Base-by-base conservation (phyloP, 192 early-diverging fungal genomes). In the Backusella circina region DNA sequence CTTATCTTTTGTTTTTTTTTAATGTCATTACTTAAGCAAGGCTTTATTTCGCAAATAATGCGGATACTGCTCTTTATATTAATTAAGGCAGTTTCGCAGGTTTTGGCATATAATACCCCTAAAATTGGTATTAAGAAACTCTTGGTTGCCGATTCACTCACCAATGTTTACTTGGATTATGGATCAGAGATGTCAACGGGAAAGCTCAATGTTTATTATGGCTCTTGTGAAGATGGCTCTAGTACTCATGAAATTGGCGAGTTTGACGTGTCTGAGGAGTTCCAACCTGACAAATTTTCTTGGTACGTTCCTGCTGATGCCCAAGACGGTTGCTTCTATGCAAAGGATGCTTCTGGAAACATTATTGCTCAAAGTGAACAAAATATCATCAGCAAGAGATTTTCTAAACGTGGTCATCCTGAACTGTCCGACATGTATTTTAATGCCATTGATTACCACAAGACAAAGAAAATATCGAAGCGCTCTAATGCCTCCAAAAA, bases 361-460 rank as follows among this genome's bases (percentile, higher is more conserved):
- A 26, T 39, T 4, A 54, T 41, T 66, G 68, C 67, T 26, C 57
- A 77, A 35, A 77, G 75, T 66, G 61, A 64, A 15, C 51, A n/a
- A 2, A 35, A 71, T 12, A 31, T 2, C 0, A 51, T 70, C 12
- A 71, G 6, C 6, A 70, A 71, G 18, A 32, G 50, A 5, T 21
- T 70, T 4, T 71, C 67, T 2, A 77, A 77, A 54, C 47, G 75
- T 0, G 75, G 69, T 23, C 61, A 71, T 71, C 69, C 67, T 3
- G 75, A 77, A 13, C 6, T 77, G 1, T 44, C 35, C 3, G 75
- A 30, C 23, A 77, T 77, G 69, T 71, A 64, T 6, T 77, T 77
- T 23, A 69, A 77, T 32, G 75, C 75, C 35, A 51, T 71, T 13
- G 44, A 38, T 32, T 77, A 71, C 32, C 61, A 77, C 21, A 77